Base-by-base conservation (phyloP, 768 basidiomycete genomes). In the Suillus subalutaceus region DNA sequence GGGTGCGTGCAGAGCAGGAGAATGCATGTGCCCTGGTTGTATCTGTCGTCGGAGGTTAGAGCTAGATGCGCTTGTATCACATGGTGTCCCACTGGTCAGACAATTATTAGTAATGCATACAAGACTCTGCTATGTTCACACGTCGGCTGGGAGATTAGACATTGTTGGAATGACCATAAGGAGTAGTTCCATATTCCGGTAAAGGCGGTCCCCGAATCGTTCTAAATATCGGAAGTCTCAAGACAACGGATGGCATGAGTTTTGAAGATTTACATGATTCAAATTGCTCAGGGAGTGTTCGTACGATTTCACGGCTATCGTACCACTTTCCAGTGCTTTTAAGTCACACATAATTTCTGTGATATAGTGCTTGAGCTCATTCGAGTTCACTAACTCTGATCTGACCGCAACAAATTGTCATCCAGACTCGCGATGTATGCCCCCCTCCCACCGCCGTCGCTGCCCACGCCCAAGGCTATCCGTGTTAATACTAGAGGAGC, bases 401-500 rank as follows among this genome's bases (percentile, higher is more conserved):
- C 32, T 18, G 32, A 55, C 20, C 6, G 18, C 6, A 30, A 32
- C 55, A 8, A 20, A 56, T 66, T 41, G 52, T 61, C 52, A 65
- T 65, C 56, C 55, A 66, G 67, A 63, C 43, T 67, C 61, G 23
- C 35, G 56, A 53, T 73, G 59, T 30, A 60, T 26, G 41, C 65
- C 48, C 66, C 68, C 69, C 82, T 85, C 82, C 74, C 82, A 72
- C 79, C 81, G 43, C 88, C 90, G 46, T 84, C 90, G 53, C 81
- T 97, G 65, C 96, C 96, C 48, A 86, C 87, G 43, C 88, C 93
- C 40, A 90, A 87, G 77, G 89, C 93, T 62, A 97, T 98, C 74
- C 93, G 94, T 77, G 96, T 98, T 72, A 94, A 97, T 72, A 97
- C 95, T 35, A 88, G 94, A 69, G 96, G 96, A 18, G 96, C 96